Base-by-base conservation (phyloP, 352 stramenopile genomes). In the Globisporangium camurandrum region DNA sequence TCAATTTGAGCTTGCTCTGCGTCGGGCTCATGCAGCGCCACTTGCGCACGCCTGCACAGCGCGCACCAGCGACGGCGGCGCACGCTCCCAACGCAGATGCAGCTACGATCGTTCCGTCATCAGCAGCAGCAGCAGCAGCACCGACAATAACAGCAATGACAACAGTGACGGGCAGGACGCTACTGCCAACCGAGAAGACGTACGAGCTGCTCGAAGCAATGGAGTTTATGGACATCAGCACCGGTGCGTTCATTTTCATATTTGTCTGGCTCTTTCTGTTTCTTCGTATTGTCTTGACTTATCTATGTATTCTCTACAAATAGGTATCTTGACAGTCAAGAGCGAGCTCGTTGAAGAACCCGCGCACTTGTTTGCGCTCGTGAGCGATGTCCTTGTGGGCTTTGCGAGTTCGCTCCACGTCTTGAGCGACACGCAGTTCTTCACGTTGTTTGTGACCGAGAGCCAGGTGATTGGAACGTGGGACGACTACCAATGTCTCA, bases 161-260 rank as follows among this genome's bases (percentile, higher is more conserved):
- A 3, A 39, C 42, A 4, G 42, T 41, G 20, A 62, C 48, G 51
- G 44, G 55, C 54, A 52, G 16, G 20, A 41, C 45, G 38, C 10
- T 19, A 26, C n/a, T 19, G 19, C 11, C 61, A 19, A 54, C 51
- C 2, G 81, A 93, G 48, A 82, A 84, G 41, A 84, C 78, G 24
- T 93, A 90, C 45, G 82, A 90, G 56, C 63, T 93, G 45, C 71
- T 93, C 28, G 82, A 93, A 60, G 82, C 78, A 12, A 93, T 93
- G 82, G 82, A 93, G 57, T 93, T 93, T 46, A 90, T 93, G 82
- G 78, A 93, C 58, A 82, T 93, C 45, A 73, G 75, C 50, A 93
- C 82, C 37, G 77, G 77, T 75, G 11, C 24, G 33, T 3, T 33
- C 20, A 23, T 24, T 4, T 36, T 10, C 33, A 26, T 6, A 41